Evolutionary conservation across 257 asterid genomes (phyloP), one percentile per base, ranked within the genome.

Genomic region (Perilla frutescens): DNA sequence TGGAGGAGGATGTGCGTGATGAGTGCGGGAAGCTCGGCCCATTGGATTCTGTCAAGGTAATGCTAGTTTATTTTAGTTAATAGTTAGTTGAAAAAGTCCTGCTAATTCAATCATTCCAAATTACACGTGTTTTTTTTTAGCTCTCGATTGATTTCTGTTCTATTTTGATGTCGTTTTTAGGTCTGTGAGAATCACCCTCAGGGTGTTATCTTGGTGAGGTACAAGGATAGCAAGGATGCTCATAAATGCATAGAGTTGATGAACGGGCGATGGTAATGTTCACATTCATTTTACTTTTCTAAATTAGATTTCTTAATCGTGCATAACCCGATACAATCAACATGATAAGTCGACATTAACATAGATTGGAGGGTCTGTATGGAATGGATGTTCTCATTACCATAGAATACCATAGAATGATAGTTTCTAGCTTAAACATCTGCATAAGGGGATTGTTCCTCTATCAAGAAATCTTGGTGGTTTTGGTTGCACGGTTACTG

Each of bases 11-110:
- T 73, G 87, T 93, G 14, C 81, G 79, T 32, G 94, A 83, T 1
- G 97, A 93, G 76, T 93, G 98, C 83, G 88, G 90, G 41, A 93
- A 91, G 85, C 84, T 91, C 75, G 97, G 98, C 47, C 96, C 88
- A n/a, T 68, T 91, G 77, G 98, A 93, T 72, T 76, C 78, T n/a
- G 86, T 93, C 66, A 93, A 88, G 96, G 98, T 93, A 83, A 51
- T 68, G 39, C 62, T 56, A 36, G 31, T 20, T 7, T 45, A 1
- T 34, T 34, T 34, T 34, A 34, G 26, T 20, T 59, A 47, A 10
- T 50, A 47, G 58, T 54, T 70, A n/a, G 49, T 49, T 58, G 20
- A 59, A 15, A 13, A 53, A 51, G 56, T 50, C 5, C 14, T 43
- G 44, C 70, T 47, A 8, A 43, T 37, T 56, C 14, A 60, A 31